A percentile compares a stretch with the other conserved stretches of the same genome.
Conservation (phyloP, 306 rosid species). For the Aeschynomene evenia region DNA sequence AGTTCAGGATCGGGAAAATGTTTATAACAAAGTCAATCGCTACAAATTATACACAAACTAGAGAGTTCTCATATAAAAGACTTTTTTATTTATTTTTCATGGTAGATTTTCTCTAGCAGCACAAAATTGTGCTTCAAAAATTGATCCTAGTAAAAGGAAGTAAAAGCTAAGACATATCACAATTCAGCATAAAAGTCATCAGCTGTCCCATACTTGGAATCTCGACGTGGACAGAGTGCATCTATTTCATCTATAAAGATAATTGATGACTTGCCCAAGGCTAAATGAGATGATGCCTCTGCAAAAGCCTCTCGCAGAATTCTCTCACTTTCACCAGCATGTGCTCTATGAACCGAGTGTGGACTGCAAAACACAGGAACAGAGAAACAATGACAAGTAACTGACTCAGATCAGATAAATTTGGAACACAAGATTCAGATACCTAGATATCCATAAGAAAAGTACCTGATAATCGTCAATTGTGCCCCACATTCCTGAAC, state of each 20-base stretch:
- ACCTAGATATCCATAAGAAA: background rate
- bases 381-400: conserved; percentile 22
- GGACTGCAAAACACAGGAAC: conserved; percentile 58
- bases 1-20: background rate
- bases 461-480: conserved; percentile 67
- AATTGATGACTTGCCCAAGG: conserved; percentile 64
- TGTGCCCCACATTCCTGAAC: conserved; percentile 84
- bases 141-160: background rate
- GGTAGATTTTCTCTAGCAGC: background rate
- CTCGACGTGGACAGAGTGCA: conserved; percentile 82
- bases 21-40: background rate
- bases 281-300: conserved; percentile 61
- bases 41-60: background rate
- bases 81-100: background rate
- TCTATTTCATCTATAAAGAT: conserved; percentile 89
- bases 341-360: conserved; percentile 65
- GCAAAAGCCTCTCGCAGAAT: conserved; percentile 76
- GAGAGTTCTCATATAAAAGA: background rate
- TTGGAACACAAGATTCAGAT: background rate
- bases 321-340: conserved; percentile 84
- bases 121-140: conserved; percentile 18
- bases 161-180: conserved; percentile 14
- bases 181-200: conserved; percentile 10
- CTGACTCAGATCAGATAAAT: background rate
- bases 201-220: conserved; percentile 58